Evolutionary conservation across 2,329 filamentous ascomycete genomes (phyloP).

Genomic region (Gaeumannomyces sp.): DNA sequence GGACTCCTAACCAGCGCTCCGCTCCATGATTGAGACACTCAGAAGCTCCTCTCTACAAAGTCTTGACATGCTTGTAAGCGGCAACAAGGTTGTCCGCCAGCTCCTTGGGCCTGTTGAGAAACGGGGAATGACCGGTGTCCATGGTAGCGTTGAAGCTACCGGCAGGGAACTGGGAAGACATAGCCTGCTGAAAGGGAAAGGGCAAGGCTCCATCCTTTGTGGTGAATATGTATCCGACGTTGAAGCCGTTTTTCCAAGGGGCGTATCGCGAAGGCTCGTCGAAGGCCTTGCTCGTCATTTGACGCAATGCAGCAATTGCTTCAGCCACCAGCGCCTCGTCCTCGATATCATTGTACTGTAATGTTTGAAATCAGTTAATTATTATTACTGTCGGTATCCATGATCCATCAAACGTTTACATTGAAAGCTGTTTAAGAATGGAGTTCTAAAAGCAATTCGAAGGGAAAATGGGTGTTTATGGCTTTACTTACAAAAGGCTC

Average conservation of each 20-base stretch:
- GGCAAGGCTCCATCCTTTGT: conserved; percentile 11
- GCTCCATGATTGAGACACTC: no score
- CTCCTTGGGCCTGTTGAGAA: conserved; percentile 38
- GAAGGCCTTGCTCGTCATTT: conserved; percentile 1
- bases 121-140: conserved; percentile 39
- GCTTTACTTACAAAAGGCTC: no score
- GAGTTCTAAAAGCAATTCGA: no score
- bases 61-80: background rate
- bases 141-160: conserved; percentile 17
- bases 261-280: conserved; percentile 10
- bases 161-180: conserved; percentile 11
- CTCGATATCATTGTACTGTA: conserved; percentile 9
- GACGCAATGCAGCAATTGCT: conserved; percentile 7
- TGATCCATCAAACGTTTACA: no score
- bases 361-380: background rate
- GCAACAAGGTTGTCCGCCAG: conserved; percentile 24
- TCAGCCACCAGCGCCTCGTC: conserved; percentile 9
- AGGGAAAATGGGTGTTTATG: no score
- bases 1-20: no score
- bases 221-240: conserved; percentile 10
- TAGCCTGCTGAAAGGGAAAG: conserved; percentile 4
- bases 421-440: no score
- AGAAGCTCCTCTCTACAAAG: no score
- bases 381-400: no score
- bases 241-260: conserved; percentile 11